These are phyloP conservation scores for Blepharisma undulans DNA, from an alignment of 169 alveolate genomes.

Conservation along the genomic window DNA sequence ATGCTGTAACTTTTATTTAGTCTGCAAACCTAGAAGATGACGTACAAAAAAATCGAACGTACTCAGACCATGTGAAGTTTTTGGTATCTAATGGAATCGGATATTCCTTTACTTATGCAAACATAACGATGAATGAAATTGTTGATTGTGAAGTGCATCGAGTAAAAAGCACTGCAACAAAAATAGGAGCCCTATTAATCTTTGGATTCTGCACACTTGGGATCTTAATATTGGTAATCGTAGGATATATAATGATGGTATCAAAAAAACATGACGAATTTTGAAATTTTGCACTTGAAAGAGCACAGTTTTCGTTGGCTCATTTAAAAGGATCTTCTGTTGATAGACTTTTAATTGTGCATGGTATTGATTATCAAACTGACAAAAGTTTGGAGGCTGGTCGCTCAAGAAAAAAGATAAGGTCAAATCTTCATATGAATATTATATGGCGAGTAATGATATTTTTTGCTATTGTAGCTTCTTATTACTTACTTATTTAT, in stretches of 20 bases:
- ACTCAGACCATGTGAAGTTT: background rate
- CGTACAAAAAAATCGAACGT: background rate
- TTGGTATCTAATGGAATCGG: background rate
- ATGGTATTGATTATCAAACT: background rate
- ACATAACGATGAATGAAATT: background rate
- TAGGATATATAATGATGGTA: background rate
- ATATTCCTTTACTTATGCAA: background rate
- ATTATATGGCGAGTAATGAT: background rate
- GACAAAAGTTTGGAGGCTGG: background rate
- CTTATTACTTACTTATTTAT: background rate
- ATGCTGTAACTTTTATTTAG: background rate
- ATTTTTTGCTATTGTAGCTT: background rate
- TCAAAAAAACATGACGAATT: background rate
- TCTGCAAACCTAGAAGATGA: background rate
- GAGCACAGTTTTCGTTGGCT: background rate
- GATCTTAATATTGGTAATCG: background rate
- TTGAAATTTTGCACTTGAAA: background rate
- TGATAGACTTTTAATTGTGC: background rate
- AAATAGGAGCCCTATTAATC: background rate
- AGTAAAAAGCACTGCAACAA: background rate
- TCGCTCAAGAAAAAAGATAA: background rate
- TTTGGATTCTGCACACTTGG: background rate
- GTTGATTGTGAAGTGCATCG: background rate
- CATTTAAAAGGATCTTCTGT: background rate
- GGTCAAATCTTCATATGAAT: background rate